Evolutionary conservation across 768 basidiomycete genomes (phyloP), one percentile per base, ranked within the genome.

Genomic region (Hygrocybe punicea): DNA sequence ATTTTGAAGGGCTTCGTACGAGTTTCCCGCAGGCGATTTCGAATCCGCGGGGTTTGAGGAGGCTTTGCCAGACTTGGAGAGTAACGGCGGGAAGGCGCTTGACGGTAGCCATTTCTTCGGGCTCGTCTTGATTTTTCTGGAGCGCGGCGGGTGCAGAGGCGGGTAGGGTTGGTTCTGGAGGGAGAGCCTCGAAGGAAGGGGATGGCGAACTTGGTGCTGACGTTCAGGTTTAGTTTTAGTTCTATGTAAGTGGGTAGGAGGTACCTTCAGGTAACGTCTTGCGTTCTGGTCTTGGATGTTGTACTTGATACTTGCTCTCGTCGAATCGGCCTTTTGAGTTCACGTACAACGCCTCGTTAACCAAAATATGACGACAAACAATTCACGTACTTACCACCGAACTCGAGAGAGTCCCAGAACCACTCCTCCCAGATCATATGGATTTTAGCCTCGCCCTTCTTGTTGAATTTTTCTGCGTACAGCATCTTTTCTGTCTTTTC

Each of bases 381-480:
- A 14, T n/a, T n/a, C n/a, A n/a, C n/a, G n/a, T n/a, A n/a, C 69
- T 48, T 59, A 76, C 88, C 91, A 57, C 84, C 84, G 65, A 84
- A 91, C 40, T 86, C 84, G 2, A 95, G 64, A 24, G 82, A 95
- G 65, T 97, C 94, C 92, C 92, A 95, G 56, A 97, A 89, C 95
- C 95, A 98, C 60, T 96, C 93, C 65, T 95, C 93, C 89, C 94
- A 96, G 1, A 97, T 84, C 2, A 95, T 74, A 50, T 81, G 77
- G 33, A 93, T 93, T 44, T 81, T 78, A 5, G 86, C 87, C 68
- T 91, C 90, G 34, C 84, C 82, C 19, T 78, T 75, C 16, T 75
- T 68, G 65, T 88, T 89, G 63, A 89, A 88, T 65, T 86, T 87
- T 56, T 84, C 79, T 0, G 91, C 91, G 63, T 88, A 90, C 4